A percentile compares a stretch with the other conserved stretches of the same genome.
phyloP scores from a whole-genome alignment of 2,329 filamentous ascomycete genomes.

The Leptodontidium sp. region DNA sequence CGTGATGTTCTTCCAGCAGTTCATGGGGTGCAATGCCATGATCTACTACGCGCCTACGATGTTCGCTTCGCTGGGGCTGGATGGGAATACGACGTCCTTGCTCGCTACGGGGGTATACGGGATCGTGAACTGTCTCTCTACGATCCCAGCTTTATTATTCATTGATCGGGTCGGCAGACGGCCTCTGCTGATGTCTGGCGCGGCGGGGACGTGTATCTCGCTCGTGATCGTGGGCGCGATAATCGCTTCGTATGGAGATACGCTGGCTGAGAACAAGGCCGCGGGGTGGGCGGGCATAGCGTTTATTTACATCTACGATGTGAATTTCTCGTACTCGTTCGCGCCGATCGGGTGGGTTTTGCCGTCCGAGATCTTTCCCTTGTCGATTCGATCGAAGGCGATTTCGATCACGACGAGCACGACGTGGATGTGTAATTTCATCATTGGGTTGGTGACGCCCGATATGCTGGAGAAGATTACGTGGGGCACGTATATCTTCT shows the following conservation, averaged over 20 bases:
- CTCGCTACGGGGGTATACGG: conserved; percentile 66
- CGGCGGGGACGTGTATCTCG: conserved; percentile 58
- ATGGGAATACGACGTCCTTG: conserved; percentile 54
- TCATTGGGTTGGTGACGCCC: conserved; percentile 61
- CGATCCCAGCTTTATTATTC: conserved; percentile 49
- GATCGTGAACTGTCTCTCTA: conserved; percentile 60
- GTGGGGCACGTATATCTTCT: conserved; percentile 67
- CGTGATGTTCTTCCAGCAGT: conserved; percentile 48
- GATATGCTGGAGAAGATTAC: conserved; percentile 61
- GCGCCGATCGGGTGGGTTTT: conserved; percentile 64
- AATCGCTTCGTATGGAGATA: conserved; percentile 56
- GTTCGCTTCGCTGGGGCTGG: conserved; percentile 54
- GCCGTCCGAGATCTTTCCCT: conserved; percentile 65
- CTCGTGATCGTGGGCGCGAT: conserved; percentile 65
- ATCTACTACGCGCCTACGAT: conserved; percentile 55
- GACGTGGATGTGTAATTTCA: conserved; percentile 68
- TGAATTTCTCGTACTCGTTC: conserved; percentile 47
- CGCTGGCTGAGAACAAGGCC: conserved; percentile 55
- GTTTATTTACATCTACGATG: conserved; percentile 64
- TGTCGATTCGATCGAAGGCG: conserved; percentile 66
- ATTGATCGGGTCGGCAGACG: conserved; percentile 48
- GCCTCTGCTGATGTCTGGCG: conserved; percentile 53
- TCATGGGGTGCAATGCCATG: conserved; percentile 42
- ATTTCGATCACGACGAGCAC: conserved; percentile 65
- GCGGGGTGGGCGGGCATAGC: conserved; percentile 67